A percentile compares a stretch with the other conserved stretches of the same genome.
Conservation (phyloP, 2,329 filamentous ascomycete species). For the Aspergillus uvarum region DNA sequence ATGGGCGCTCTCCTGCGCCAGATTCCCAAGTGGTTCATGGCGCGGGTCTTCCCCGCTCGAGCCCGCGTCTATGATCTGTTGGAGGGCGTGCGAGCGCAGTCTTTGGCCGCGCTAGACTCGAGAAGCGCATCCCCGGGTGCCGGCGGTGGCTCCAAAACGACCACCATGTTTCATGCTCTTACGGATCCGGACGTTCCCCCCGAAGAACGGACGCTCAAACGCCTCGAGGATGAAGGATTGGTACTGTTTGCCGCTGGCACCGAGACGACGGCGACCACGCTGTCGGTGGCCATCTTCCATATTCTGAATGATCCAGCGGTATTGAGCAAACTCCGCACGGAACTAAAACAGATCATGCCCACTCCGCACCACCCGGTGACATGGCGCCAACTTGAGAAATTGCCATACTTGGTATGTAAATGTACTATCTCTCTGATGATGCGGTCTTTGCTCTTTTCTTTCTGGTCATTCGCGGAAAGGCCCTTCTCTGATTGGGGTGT, state of each 20-base stretch:
- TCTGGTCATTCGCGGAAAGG: background rate
- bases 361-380: slow-evolving; percentile 21
- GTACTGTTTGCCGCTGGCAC: background rate
- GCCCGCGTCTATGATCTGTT: background rate
- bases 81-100: background rate
- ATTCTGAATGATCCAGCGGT: slow-evolving; percentile 8
- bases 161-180: background rate
- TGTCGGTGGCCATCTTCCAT: slow-evolving; percentile 1
- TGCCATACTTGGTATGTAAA: slow-evolving; percentile 40
- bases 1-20: background rate
- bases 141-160: background rate
- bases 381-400: slow-evolving; percentile 37
- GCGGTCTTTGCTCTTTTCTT: background rate
- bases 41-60: background rate
- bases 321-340: slow-evolving; percentile 24
- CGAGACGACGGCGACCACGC: background rate
- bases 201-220: background rate
- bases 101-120: background rate
- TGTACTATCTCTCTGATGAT: background rate
- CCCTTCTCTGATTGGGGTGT: too few relatives aligned
- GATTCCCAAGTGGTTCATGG: background rate
- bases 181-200: background rate
- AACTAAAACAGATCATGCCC: slow-evolving; percentile 32
- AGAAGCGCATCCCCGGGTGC: background rate
- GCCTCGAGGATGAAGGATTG: background rate